A percentile compares a stretch with the other conserved stretches of the same genome.
Conservation (phyloP, 768 basidiomycete genomes). For the Trametes sanguinea region DNA sequence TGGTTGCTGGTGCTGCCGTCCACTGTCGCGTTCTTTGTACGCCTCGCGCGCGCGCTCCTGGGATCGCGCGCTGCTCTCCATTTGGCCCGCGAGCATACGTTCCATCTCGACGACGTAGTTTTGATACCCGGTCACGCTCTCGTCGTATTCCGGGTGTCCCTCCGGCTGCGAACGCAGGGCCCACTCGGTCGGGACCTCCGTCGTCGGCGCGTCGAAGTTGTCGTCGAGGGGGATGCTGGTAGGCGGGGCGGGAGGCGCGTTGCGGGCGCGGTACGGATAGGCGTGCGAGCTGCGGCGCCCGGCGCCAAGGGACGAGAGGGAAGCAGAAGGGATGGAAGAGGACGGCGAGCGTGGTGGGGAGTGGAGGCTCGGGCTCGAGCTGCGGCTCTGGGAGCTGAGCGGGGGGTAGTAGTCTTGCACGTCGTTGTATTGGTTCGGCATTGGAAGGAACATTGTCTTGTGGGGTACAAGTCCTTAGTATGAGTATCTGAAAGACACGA, state of each 20-base stretch:
- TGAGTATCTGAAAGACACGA: not conserved
- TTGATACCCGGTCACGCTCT: slow-evolving; percentile 32
- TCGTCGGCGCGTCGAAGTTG: slow-evolving; percentile 33
- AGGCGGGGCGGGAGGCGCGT: slow-evolving; percentile 19
- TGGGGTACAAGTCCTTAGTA: not conserved
- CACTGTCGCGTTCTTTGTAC: not conserved
- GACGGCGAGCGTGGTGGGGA: not conserved
- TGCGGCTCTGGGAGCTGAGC: not conserved
- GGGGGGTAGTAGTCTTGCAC: slow-evolving; percentile 13
- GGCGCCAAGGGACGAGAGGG: slow-evolving; percentile 1
- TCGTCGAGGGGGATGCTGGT: slow-evolving; percentile 32
- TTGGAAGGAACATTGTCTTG: not conserved
- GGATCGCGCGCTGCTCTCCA: slow-evolving; percentile 19
- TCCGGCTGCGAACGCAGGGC: slow-evolving; percentile 12
- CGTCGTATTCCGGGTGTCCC: slow-evolving; percentile 28
- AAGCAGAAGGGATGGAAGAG: not conserved
- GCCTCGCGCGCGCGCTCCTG: slow-evolving; percentile 18
- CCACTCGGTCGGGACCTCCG: slow-evolving; percentile 33
- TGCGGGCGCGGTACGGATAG: slow-evolving; percentile 9
- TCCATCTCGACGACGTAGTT: slow-evolving; percentile 36
- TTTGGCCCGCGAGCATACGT: slow-evolving; percentile 30
- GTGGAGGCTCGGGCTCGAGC: not conserved
- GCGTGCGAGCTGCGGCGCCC: slow-evolving; percentile 16
- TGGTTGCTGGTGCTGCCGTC: not conserved
- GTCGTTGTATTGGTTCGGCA: not conserved